phyloP scores from a whole-genome alignment of 1,139 yeast genomes.

The Protomyces inundatus region DNA sequence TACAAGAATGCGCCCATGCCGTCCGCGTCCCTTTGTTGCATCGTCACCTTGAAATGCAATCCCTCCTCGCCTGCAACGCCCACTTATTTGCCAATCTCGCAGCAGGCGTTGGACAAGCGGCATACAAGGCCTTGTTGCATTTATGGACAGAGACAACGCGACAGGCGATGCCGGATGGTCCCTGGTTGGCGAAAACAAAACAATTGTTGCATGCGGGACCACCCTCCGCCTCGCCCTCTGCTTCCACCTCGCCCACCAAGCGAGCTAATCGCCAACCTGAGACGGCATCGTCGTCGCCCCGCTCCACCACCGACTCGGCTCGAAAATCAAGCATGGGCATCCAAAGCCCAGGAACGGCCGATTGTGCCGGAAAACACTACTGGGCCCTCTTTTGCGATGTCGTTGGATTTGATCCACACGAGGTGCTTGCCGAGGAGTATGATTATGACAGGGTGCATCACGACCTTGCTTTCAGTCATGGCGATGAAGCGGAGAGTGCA shows the following conservation, averaged over 20 bases:
- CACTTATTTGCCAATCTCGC: neutral
- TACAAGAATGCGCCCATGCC: slow-evolving; percentile 12
- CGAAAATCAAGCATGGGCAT: neutral
- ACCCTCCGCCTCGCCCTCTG: neutral
- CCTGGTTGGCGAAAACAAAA: slow-evolving; percentile 11
- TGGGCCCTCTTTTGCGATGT: slow-evolving; percentile 21
- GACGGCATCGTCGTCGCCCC: neutral
- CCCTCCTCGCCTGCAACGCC: slow-evolving; percentile 6
- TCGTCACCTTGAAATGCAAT: slow-evolving; percentile 17
- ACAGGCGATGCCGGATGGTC: slow-evolving; percentile 6
- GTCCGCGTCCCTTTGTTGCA: slow-evolving; percentile 21
- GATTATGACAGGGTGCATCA: neutral
- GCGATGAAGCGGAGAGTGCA: no score
- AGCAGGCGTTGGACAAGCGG: neutral
- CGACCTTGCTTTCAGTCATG: no score
- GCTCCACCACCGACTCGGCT: neutral
- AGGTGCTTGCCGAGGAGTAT: neutral
- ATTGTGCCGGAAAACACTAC: slow-evolving; percentile 6
- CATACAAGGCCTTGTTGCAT: neutral
- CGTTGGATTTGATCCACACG: slow-evolving; percentile 17
- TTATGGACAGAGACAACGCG: slow-evolving; percentile 19
- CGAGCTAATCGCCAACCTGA: no score
- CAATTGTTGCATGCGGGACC: neutral
- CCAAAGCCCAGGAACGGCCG: neutral
- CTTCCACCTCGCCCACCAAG: neutral